Conservation (phyloP, 2,329 filamentous ascomycete species). For the Dactylellina drechsleri region DNA sequence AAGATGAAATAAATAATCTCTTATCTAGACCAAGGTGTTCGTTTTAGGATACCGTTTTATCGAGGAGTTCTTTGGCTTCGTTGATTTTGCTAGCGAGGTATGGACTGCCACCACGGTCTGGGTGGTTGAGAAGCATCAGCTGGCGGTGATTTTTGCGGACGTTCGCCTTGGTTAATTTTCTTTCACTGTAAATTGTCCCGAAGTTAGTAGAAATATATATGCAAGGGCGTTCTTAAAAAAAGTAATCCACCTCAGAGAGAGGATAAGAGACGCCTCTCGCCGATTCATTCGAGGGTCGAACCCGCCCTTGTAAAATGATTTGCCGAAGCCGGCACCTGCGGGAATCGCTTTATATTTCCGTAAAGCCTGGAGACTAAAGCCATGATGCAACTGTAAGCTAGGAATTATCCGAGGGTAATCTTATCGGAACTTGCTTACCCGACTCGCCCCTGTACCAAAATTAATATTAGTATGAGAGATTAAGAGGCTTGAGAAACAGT, state of each 20-base stretch:
- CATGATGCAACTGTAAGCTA: slow-evolving; percentile 22
- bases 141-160: slow-evolving; percentile 94
- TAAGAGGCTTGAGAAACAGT: not conserved
- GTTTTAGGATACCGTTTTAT: slow-evolving; percentile 69
- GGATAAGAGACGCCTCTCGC: slow-evolving; percentile 87
- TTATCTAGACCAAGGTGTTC: slow-evolving; percentile 57
- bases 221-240: no score
- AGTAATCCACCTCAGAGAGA: slow-evolving; percentile 79
- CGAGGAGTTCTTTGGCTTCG: slow-evolving; percentile 94
- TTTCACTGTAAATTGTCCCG: slow-evolving; percentile 71
- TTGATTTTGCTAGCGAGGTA: slow-evolving; percentile 98
- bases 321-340: slow-evolving; percentile 77
- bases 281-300: slow-evolving; percentile 95
- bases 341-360: slow-evolving; percentile 76
- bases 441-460: slow-evolving; percentile 77
- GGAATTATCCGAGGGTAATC: slow-evolving; percentile 5
- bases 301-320: slow-evolving; percentile 97
- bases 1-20: not conserved
- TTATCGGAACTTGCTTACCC: slow-evolving; percentile 60
- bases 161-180: slow-evolving; percentile 87
- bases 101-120: slow-evolving; percentile 93
- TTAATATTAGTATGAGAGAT: slow-evolving; percentile 10
- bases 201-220: not conserved
- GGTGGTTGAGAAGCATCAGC: slow-evolving; percentile 97
- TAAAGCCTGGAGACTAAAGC: slow-evolving; percentile 77